Base-by-base conservation (phyloP, 148 eudicot genomes). In the Silene uniflora region DNA sequence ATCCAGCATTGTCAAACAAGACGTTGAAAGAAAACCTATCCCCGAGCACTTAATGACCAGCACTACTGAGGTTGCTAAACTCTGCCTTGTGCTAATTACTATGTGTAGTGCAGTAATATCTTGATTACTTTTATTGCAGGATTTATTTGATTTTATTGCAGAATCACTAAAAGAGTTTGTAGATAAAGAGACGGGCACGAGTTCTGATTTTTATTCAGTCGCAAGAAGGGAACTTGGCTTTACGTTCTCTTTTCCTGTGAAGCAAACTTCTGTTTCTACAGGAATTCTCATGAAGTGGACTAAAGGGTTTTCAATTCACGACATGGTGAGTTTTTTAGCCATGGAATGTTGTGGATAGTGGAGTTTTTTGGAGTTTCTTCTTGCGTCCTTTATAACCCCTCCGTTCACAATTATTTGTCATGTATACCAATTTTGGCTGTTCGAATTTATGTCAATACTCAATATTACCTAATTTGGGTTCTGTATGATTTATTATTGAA, bases 291-390 rank as follows among this genome's bases (percentile, higher is more conserved):
- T 90, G 47, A 92, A 86, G 80, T 94, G 96, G 98, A 90, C 97
- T 3, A 94, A 94, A 79, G 97, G 91, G 58, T 94, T 94, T 84
- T 72, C 89, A 35, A 86, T 94, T 68, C 47, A 69, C 23, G 97
- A 94, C 86, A 89, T 84, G 98, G 98, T 94, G 73, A 83, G 95
- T n/a, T n/a, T n/a, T n/a, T n/a, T n/a, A n/a, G n/a, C n/a, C n/a
- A n/a, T n/a, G n/a, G n/a, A n/a, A n/a, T n/a, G n/a, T n/a, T n/a
- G n/a, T n/a, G n/a, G n/a, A n/a, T n/a, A n/a, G n/a, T n/a, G n/a
- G n/a, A n/a, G n/a, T n/a, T n/a, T n/a, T n/a, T n/a, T 90, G 73
- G 72, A 24, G 17, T 35, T 35, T 3, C 17, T 17, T n/a, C 47
- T 18, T 39, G 21, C 39, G 44, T 39, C 10, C 44, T 0, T 39